A percentile compares a stretch with the other conserved stretches of the same genome.
Evolutionary conservation across 2,329 filamentous ascomycete species (phyloP).

Genomic region (Fusarium sp.): DNA sequence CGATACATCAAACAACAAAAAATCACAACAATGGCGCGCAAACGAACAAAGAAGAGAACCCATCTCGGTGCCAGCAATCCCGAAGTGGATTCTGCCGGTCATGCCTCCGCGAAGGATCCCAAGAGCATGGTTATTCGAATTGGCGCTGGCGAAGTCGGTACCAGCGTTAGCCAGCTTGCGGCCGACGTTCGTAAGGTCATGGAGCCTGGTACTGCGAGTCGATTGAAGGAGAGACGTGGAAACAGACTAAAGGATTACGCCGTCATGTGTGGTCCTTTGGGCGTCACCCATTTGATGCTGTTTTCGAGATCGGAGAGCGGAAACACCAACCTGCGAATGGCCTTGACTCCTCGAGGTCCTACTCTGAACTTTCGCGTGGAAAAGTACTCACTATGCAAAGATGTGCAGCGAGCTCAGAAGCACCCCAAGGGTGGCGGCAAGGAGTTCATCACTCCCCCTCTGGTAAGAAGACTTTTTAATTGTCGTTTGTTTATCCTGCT

Average conservation of each 20-base stretch:
- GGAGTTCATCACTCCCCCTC: slow-evolving; percentile 84
- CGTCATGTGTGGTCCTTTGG: slow-evolving; percentile 93
- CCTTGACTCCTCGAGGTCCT: slow-evolving; percentile 87
- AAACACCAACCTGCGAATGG: slow-evolving; percentile 91
- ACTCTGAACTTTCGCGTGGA: slow-evolving; percentile 95
- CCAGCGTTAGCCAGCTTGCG: slow-evolving; percentile 90
- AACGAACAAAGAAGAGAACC: slow-evolving; percentile 88
- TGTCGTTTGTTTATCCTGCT: slow-evolving; percentile 26
- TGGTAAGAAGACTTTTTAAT: slow-evolving; percentile 62
- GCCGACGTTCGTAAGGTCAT: slow-evolving; percentile 92
- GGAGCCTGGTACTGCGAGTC: slow-evolving; percentile 92
- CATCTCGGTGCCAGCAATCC: slow-evolving; percentile 76
- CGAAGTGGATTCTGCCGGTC: slow-evolving; percentile 66
- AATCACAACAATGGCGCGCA: slow-evolving; percentile 74
- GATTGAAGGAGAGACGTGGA: slow-evolving; percentile 87
- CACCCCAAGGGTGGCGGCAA: slow-evolving; percentile 85
- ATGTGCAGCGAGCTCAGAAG: slow-evolving; percentile 85
- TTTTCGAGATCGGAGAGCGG: slow-evolving; percentile 91
- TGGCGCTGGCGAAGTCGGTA: slow-evolving; percentile 91
- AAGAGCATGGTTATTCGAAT: slow-evolving; percentile 99
- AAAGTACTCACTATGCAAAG: slow-evolving; percentile 92
- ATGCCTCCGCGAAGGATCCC: slow-evolving; percentile 75
- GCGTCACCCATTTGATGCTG: slow-evolving; percentile 90
- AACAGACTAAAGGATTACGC: slow-evolving; percentile 94
- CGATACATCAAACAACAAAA: slow-evolving; percentile 16